Conservation (phyloP, 495 filamentous ascomycete species). For the Opeltia flavorubescens region DNA sequence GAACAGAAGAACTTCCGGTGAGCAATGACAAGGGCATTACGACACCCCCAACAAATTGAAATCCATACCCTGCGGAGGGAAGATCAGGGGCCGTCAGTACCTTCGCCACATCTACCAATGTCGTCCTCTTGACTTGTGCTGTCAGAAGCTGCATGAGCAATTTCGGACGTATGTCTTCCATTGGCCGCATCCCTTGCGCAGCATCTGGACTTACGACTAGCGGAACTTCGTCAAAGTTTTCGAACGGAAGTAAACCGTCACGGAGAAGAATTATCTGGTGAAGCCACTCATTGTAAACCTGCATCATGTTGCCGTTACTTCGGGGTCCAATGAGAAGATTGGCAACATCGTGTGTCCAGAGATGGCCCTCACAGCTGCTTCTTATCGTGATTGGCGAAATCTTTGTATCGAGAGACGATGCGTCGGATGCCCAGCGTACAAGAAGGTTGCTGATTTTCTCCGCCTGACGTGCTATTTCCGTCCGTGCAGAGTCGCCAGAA, state of each 20-base stretch:
- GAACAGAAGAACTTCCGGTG: constrained; percentile 7
- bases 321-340: constrained; percentile 20
- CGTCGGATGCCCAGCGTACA: constrained; percentile 17
- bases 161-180: constrained; percentile 12
- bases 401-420: constrained; percentile 3
- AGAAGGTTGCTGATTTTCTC: constrained; percentile 16
- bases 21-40: constrained; percentile 19
- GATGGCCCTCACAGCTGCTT: constrained; percentile 23
- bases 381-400: constrained; percentile 9
- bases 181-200: constrained; percentile 13
- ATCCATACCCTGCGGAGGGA: constrained; percentile 17
- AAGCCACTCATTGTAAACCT: constrained; percentile 24
- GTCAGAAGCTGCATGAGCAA: constrained; percentile 20
- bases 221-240: constrained; percentile 21
- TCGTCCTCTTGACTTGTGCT: constrained; percentile 11
- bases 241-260: constrained; percentile 21
- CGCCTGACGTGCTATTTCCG: constrained; percentile 20
- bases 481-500: constrained; percentile 13
- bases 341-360: constrained; percentile 16
- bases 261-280: constrained; percentile 25
- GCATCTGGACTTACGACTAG: constrained; percentile 13
- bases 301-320: constrained; percentile 19
- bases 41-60: constrained; percentile 21
- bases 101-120: constrained; percentile 14
- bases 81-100: constrained; percentile 15